Conservation (phyloP, 768 basidiomycete species). For the Tylopilus balloui region DNA sequence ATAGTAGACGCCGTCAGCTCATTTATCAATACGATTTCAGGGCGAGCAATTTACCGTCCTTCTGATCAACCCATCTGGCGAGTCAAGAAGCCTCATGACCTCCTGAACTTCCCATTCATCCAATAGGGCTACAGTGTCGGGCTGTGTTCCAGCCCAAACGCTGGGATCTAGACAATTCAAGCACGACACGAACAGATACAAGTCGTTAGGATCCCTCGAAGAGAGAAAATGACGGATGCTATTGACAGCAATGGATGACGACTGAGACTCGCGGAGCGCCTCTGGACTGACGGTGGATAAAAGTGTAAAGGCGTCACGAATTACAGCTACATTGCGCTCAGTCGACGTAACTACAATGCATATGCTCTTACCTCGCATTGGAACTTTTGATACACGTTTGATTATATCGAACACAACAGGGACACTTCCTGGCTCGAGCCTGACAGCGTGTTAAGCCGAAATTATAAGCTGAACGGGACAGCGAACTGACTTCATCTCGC, state of each 20-base stretch:
- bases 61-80: conserved; percentile 53
- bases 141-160: conserved; percentile 64
- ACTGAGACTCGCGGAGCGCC: conserved; percentile 15
- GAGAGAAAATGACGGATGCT: conserved; percentile 54
- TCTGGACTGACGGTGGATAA: conserved; percentile 25
- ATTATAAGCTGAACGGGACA: background rate
- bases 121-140: conserved; percentile 47
- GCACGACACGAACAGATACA: conserved; percentile 64
- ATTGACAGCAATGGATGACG: conserved; percentile 33
- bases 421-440: conserved; percentile 22
- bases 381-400: conserved; percentile 16
- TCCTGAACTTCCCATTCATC: conserved; percentile 72
- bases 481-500: conserved; percentile 22
- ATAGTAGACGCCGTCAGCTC: conserved; percentile 5
- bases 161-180: conserved; percentile 52
- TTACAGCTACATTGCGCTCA: conserved; percentile 28
- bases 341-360: background rate
- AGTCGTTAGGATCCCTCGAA: conserved; percentile 54
- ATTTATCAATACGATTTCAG: background rate
- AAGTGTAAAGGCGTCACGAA: conserved; percentile 34
- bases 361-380: conserved; percentile 24
- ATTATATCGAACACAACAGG: conserved; percentile 26
- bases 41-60: conserved; percentile 47
- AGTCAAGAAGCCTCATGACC: conserved; percentile 65
- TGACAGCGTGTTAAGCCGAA: conserved; percentile 5